Evolutionary conservation across 768 basidiomycete species (phyloP), one percentile per base, ranked within the genome.

Genomic region (Termitomyces sp.): DNA sequence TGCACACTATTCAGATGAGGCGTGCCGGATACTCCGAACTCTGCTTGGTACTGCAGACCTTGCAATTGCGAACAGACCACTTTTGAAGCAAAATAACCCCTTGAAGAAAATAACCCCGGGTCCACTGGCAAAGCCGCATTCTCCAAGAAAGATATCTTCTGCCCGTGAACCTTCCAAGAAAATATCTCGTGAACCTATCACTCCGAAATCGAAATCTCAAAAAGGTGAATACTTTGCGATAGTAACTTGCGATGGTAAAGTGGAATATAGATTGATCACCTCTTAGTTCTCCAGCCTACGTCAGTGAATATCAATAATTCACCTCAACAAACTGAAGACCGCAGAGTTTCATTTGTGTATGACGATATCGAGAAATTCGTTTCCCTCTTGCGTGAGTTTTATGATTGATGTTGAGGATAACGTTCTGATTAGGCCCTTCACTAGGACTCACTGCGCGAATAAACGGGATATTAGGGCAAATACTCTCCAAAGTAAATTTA

Each of bases 381-480:
- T 3, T 72, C 70, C 28, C 73, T 87, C 13, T 75, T 88, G 28
- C 80, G 88, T 89, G 63, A 46, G 86, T 41, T 12, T 26, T 12
- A 51, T 48, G 15, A 28, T 12, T 46, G 16, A 16, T 29, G 9
- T 44, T 46, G 9, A 54, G 53, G 42, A 5, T 26, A 48, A 31
- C 7, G 29, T 4, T 39, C 31, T 50, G 58, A 60, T 58, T 26
- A 56, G 33, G 26, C 42, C 51, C 26, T 33, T 16, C 44, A 15
- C 61, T n/a, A 89, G 87, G 83, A 58, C 77, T 85, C 61, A 73
- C 77, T 20, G 70, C 82, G 0, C 77, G 83, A 47, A 72, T 95
- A 44, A 78, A 92, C 18, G 88, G 90, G 2, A 63, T 93, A 9
- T 71, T 94, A 4, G 87, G 86, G 0, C 78, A 89, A 18, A 73